Conservation (phyloP, 805 yeast genomes). For the Kazachstania viticola region DNA sequence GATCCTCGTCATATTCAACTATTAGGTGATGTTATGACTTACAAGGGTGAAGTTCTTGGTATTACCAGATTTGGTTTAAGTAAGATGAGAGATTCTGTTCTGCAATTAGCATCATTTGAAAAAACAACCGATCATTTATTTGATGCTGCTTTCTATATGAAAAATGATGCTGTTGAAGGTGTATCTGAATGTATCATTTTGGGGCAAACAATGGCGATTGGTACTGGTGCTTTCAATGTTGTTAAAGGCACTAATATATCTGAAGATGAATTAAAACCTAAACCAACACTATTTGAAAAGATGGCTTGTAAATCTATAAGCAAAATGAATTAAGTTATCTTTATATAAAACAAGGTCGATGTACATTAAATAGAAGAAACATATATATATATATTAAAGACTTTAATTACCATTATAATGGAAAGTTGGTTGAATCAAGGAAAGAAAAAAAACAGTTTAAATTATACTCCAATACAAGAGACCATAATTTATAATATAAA, state of each 20-base stretch:
- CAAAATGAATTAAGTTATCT: not conserved
- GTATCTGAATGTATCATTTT: conserved; percentile 94
- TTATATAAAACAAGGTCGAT: not conserved
- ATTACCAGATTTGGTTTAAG: conserved; percentile 96
- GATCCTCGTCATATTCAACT: conserved; percentile 99
- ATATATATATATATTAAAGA: not conserved
- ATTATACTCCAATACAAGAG: not conserved
- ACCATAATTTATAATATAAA: not conserved
- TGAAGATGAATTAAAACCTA: conserved; percentile 33
- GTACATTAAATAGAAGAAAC: conserved; percentile 1
- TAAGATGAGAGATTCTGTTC: conserved; percentile 95
- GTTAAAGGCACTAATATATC: conserved; percentile 45
- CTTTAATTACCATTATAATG: not conserved
- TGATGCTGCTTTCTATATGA: conserved; percentile 97
- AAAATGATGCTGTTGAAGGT: conserved; percentile 91
- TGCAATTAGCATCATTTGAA: conserved; percentile 94
- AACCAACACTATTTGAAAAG: conserved; percentile 37
- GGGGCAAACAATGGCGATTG: conserved; percentile 96
- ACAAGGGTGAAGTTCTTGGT: conserved; percentile 96
- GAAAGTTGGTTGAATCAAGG: not conserved
- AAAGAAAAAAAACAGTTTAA: not conserved
- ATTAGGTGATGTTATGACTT: conserved; percentile 97
- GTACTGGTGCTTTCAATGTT: conserved; percentile 92
- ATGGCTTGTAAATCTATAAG: conserved; percentile 14
- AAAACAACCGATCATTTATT: conserved; percentile 97